Conservation (phyloP, 139 green algal genomes). For the Closterium sp. region DNA sequence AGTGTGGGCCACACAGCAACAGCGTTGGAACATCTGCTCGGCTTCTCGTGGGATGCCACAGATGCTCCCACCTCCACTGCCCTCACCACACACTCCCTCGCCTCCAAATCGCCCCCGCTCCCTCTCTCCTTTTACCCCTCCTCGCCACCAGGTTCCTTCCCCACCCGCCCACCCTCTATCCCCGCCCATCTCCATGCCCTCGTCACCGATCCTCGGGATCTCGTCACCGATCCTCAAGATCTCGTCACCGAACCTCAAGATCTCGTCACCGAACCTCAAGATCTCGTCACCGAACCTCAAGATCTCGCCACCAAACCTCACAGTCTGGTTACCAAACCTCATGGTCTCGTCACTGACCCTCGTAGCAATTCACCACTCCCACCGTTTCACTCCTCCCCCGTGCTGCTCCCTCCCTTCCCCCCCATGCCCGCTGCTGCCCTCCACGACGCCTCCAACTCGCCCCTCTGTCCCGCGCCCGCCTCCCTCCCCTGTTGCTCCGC, state of each 20-base stretch:
- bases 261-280: too few relatives aligned
- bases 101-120: too few relatives aligned
- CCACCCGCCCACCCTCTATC: not conserved
- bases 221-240: too few relatives aligned
- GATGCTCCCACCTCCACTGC: not conserved
- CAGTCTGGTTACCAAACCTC: too few relatives aligned
- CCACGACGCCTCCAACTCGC: not conserved
- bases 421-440: not conserved
- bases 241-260: too few relatives aligned
- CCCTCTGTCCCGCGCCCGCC: not conserved
- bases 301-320: too few relatives aligned
- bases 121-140: not conserved
- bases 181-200: not conserved
- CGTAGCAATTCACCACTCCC: not conserved
- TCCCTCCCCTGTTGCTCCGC: too few relatives aligned
- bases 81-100: not conserved
- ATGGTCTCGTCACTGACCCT: too few relatives aligned
- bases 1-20: too few relatives aligned
- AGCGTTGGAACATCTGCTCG: not conserved
- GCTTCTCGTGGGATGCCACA: not conserved
- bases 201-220: not conserved
- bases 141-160: not conserved
- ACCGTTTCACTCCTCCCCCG: not conserved
- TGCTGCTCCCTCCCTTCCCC: too few relatives aligned
- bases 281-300: too few relatives aligned